Evolutionary conservation across 306 rosid species (phyloP), one percentile per base, ranked within the genome.

Genomic region (Prunus dulcis): DNA sequence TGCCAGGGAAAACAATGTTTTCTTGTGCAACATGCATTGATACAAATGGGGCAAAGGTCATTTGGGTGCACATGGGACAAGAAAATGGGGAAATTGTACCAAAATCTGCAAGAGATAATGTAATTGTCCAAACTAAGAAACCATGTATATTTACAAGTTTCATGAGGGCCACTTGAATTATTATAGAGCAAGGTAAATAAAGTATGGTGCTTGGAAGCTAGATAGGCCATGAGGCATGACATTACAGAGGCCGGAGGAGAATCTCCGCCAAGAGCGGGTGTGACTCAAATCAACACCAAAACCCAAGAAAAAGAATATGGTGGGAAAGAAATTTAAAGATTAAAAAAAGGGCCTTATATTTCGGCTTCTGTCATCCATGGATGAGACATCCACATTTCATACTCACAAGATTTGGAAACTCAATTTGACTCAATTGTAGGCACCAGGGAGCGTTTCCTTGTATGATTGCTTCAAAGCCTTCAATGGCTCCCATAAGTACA

Each of bases 261-360:
- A 55, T 12, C 52, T 3, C 73, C 72, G 17, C 12, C 12, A 17
- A 28, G 34, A 67, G 30, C 72, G 20, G 38, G 56, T 68, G 46
- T 22, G 74, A 19, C 62, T 70, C 45, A 25, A 15, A 71, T 71
- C 75, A 52, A n/a, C 12, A 63, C 67, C 45, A 63, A 22, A 63
- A 7, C 67, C 64, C 45, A 63, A 30, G 67, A 63, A 63, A 53
- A 32, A 71, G 43, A 38, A 27, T 60, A 49, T 51, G 62, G 49
- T 28, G 30, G 25, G 63, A 70, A 51, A 70, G 3, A 58, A 57
- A 56, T 57, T 14, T 23, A 22, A 57, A 57, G 43, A 38, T 10
- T 1, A 23, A 41, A 55, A 72, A 23, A 7, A 38, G 43, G 56
- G 56, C 77, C 77, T 17, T 14, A 43, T 25, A 46, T 58, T 73